Evolutionary conservation across 129 eudicot species (phyloP).

Genomic region (Scalesia atractyloides): DNA sequence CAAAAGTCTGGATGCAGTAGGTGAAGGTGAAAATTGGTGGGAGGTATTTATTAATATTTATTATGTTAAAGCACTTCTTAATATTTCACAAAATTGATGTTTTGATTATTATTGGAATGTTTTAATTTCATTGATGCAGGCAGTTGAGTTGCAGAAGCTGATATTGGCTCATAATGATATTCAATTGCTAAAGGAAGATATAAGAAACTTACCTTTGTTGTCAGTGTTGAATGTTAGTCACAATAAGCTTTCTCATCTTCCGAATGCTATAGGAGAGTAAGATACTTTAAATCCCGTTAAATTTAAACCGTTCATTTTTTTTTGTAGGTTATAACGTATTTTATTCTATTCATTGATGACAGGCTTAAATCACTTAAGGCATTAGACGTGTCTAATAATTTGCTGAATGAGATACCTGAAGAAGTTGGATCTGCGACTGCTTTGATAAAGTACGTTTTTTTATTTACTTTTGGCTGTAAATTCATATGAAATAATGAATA

Average conservation of each 20-base stretch:
- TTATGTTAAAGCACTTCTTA: background rate
- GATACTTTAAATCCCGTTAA: conserved; percentile 24
- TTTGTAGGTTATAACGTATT: background rate
- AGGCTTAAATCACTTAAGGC: conserved; percentile 82
- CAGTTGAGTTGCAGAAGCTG: conserved; percentile 93
- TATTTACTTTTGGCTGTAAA: background rate
- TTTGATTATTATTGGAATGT: background rate
- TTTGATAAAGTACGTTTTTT: conserved; percentile 71
- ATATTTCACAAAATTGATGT: background rate
- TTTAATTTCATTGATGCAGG: conserved; percentile 42
- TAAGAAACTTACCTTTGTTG: conserved; percentile 70
- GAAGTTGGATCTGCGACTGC: conserved; percentile 82
- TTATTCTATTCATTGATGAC: conserved; percentile 16
- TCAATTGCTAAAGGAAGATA: conserved; percentile 70
- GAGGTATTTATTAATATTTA: conserved; percentile 53
- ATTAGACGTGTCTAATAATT: conserved; percentile 76
- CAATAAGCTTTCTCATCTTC: conserved; percentile 84
- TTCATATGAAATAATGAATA: background rate
- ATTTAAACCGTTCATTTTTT: background rate
- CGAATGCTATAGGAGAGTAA: conserved; percentile 95
- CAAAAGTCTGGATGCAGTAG: conserved; percentile 79
- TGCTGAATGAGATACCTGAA: conserved; percentile 58
- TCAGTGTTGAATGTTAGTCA: conserved; percentile 80
- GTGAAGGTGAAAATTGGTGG: conserved; percentile 98
- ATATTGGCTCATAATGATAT: conserved; percentile 96